Evolutionary conservation across 768 basidiomycete genomes (phyloP).

Genomic region (Lanmaoa pseudosensibilis): DNA sequence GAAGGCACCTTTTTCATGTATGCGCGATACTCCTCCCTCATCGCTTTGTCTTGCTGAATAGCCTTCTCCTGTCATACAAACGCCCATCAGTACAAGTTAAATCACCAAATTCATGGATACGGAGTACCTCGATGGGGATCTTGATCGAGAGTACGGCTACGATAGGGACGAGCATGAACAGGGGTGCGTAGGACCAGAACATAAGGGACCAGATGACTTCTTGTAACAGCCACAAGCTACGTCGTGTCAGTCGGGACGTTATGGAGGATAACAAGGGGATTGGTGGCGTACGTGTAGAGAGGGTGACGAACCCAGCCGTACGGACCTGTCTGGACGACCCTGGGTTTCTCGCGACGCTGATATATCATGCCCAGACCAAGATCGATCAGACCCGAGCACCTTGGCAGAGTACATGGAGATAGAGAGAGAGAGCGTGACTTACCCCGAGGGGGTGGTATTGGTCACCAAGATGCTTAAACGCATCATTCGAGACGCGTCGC

Average conservation of each 20-base stretch:
- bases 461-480: conserved; percentile 3
- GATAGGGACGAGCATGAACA: background rate
- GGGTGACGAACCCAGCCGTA: conserved; percentile 17
- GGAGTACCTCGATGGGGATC: conserved; percentile 9
- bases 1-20: conserved; percentile 17
- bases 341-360: conserved; percentile 14
- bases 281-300: conserved; percentile 5
- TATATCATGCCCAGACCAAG: background rate
- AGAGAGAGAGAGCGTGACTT: background rate
- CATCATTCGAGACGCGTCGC: background rate
- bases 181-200: conserved; percentile 13
- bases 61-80: conserved; percentile 3
- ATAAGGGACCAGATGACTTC: background rate
- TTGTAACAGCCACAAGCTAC: background rate
- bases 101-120: too few relatives aligned
- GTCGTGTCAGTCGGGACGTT: background rate
- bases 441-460: conserved; percentile 12
- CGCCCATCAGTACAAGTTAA: background rate
- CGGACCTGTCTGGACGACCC: conserved; percentile 13
- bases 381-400: too few relatives aligned
- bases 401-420: too few relatives aligned
- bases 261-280: background rate
- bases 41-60: conserved; percentile 4
- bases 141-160: background rate
- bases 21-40: conserved; percentile 8